Base-by-base conservation (phyloP, 257 asterid species). In the Paulownia fortunei region DNA sequence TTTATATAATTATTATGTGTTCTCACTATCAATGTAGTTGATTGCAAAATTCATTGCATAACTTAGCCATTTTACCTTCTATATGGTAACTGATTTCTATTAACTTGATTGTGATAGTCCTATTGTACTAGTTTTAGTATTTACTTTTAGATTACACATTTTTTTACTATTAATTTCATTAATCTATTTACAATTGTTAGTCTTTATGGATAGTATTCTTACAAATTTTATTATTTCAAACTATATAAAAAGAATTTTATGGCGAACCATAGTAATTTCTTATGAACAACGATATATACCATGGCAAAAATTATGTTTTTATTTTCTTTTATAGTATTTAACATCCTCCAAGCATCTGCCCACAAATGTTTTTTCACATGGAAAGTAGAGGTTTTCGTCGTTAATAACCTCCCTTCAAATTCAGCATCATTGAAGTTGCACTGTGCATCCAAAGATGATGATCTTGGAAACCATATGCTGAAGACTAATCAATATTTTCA, bases 381-480 rank as follows among this genome's bases (percentile, higher is more conserved):
- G 0, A 10, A 55, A 55, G 39, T n/a, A 10, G 13, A 13, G 3
- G 39, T 67, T 42, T 10, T 3, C 9, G 3, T 67, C 8, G 0
- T 5, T 5, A 67, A 4, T 44, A 3, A 1, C 1, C 73, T 44
- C 11, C 21, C 52, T 23, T 4, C 36, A 5, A 37, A 39, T 10
- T 19, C 56, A 21, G 4, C 39, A 21, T 41, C 18, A 2, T 23
- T 67, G 41, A 21, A 24, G 13, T 23, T 67, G 15, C 55, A 39
- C 1, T 65, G 72, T 65, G 30, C 27, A 8, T 63, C 51, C 1
- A 10, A 3, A 18, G 30, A 65, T 13, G 4, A 65, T 10, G 55
- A 67, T 44, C 73, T 67, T 42, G 73, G 73, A 9, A 0, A 7
- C 23, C 73, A 67, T 13, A 67, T 13, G 1, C 73, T 67, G 6